Conservation (phyloP, 345 rosid genomes). For the Carallia pectinifolia region DNA sequence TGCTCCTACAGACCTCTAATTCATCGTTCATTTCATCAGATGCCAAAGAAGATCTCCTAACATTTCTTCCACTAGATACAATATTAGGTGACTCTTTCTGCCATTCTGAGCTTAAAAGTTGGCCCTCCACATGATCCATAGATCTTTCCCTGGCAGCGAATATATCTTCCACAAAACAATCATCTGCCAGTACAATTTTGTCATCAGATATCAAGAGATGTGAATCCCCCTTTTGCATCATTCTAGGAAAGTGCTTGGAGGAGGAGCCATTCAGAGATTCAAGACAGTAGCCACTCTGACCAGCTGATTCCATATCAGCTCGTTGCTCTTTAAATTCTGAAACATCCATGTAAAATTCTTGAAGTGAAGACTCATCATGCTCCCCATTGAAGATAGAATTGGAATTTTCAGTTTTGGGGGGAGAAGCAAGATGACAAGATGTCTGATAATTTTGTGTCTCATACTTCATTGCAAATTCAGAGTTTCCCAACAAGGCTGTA, state of each 20-base stretch:
- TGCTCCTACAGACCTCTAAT: conserved; percentile 21
- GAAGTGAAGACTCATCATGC: conserved; percentile 29
- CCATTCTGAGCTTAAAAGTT: conserved; percentile 27
- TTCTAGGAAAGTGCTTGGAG: conserved; percentile 16
- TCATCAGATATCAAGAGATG: conserved; percentile 26
- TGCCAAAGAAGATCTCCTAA: conserved; percentile 24
- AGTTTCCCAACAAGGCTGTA: conserved; percentile 35
- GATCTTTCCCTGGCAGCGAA: conserved; percentile 26
- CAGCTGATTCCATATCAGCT: conserved; percentile 22
- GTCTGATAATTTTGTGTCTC: conserved; percentile 35
- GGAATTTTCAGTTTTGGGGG: conserved; percentile 28
- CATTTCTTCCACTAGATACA: conserved; percentile 24
- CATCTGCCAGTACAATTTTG: conserved; percentile 16
- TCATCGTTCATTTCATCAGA: conserved; percentile 22
- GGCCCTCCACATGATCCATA: conserved; percentile 18
- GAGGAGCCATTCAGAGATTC: conserved; percentile 21
- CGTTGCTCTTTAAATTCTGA: conserved; percentile 22
- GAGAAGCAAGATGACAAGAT: conserved; percentile 26
- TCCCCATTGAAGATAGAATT: conserved; percentile 25
- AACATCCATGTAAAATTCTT: conserved; percentile 24
- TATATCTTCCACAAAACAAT: conserved; percentile 26
- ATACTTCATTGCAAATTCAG: conserved; percentile 38
- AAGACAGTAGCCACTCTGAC: conserved; percentile 21
- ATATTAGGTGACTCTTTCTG: conserved; percentile 21
- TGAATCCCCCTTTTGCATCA: conserved; percentile 19